Evolutionary conservation across 345 rosid species (phyloP).

Genomic region (Ricinus communis): DNA sequence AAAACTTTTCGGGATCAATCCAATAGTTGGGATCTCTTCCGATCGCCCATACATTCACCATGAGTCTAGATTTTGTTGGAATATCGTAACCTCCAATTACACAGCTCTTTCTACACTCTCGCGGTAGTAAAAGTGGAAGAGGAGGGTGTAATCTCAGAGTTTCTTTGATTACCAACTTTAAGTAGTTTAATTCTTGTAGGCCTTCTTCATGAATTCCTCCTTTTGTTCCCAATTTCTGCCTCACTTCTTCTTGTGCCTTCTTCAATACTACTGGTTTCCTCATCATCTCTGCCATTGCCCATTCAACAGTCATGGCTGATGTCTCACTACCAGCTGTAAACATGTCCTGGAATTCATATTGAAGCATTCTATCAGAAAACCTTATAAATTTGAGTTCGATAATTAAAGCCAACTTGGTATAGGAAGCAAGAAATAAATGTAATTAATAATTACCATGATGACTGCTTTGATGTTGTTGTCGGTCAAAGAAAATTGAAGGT

Average conservation of each 20-base stretch:
- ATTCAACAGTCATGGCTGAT: not conserved
- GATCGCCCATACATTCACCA: not conserved
- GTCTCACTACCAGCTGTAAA: not conserved
- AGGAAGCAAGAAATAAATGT: too few species aligned
- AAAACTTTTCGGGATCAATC: not conserved
- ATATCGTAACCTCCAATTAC: not conserved
- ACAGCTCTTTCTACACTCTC: not conserved
- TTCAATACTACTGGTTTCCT: not conserved
- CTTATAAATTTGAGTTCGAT: too few species aligned
- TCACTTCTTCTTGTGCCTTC: constrained; percentile 5
- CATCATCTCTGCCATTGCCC: constrained; percentile 13
- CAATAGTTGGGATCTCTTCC: not conserved
- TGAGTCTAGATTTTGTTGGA: not conserved
- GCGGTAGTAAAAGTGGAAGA: not conserved
- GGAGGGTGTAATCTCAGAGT: too few species aligned
- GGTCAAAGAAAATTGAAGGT: not conserved
- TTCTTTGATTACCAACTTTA: too few species aligned
- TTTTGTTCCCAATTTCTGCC: too few species aligned
- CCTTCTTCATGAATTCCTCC: too few species aligned
- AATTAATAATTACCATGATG: not conserved
- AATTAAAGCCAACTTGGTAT: too few species aligned
- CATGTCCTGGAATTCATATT: constrained; percentile 5
- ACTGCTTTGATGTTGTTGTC: constrained; percentile 1
- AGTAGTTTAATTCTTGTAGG: too few species aligned
- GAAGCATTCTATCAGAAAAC: too few species aligned